phyloP scores from a whole-genome alignment of 106 monocot species.

The Dendrobium huoshanense region DNA sequence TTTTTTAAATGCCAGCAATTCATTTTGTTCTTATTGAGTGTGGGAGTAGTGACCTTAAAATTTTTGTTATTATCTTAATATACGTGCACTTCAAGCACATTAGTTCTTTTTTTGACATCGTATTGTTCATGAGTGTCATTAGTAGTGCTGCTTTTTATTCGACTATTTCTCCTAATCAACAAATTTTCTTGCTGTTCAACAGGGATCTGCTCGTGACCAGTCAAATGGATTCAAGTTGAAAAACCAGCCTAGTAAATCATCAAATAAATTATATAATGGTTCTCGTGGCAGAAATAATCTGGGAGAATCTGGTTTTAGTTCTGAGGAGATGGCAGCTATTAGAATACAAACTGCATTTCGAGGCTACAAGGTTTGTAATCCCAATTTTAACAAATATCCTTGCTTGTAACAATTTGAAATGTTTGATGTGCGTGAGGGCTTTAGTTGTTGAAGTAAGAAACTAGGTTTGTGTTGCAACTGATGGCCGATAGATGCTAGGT shows the following conservation, averaged over 20 bases:
- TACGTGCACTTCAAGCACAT: not conserved
- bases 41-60: no score
- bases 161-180: not conserved
- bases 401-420: not conserved
- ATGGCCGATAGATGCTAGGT: not conserved
- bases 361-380: constrained; percentile 44
- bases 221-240: constrained; percentile 31
- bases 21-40: not conserved
- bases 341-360: constrained; percentile 82
- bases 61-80: not conserved
- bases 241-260: constrained; percentile 24
- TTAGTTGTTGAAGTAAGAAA: not conserved
- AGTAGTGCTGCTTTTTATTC: not conserved
- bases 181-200: not conserved
- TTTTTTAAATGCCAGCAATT: not conserved
- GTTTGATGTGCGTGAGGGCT: not conserved
- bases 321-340: constrained; percentile 57
- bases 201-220: constrained; percentile 24
- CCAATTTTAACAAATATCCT: not conserved
- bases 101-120: not conserved
- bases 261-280: constrained; percentile 11
- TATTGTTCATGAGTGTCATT: not conserved
- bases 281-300: constrained; percentile 16
- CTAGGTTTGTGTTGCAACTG: not conserved
- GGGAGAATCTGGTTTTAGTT: constrained; percentile 15